phyloP scores from a whole-genome alignment of 768 basidiomycete species.

The Mycena olivaceomarginata region DNA sequence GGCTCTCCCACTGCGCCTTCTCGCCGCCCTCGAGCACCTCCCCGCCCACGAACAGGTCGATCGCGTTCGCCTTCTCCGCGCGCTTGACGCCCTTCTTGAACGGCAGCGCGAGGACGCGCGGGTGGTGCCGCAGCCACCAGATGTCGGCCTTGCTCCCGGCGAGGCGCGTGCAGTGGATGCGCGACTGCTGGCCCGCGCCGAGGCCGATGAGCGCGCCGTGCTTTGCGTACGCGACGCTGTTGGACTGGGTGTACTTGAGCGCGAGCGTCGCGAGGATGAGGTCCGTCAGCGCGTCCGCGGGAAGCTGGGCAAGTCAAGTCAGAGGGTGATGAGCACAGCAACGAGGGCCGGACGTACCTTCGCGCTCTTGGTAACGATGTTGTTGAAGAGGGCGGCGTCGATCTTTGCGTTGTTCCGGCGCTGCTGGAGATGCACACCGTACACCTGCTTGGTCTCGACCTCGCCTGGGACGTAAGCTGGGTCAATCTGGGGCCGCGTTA shows the following conservation, averaged over 20 bases:
- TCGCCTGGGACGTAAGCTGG: slow-evolving; percentile 86
- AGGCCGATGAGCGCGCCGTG: slow-evolving; percentile 96
- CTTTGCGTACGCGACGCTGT: slow-evolving; percentile 97
- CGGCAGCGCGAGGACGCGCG: slow-evolving; percentile 92
- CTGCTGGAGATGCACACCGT: slow-evolving; percentile 93
- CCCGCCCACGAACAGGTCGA: slow-evolving; percentile 95
- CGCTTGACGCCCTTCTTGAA: slow-evolving; percentile 99
- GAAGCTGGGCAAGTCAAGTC: slow-evolving; percentile 70
- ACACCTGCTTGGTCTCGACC: slow-evolving; percentile 96
- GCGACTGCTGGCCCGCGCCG: slow-evolving; percentile 98
- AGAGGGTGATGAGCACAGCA: neutral
- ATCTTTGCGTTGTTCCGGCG: slow-evolving; percentile 94
- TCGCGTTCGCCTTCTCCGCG: slow-evolving; percentile 98
- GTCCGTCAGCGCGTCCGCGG: slow-evolving; percentile 87
- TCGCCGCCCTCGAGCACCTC: slow-evolving; percentile 93
- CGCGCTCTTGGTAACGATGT: slow-evolving; percentile 93
- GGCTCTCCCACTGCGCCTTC: slow-evolving; percentile 91
- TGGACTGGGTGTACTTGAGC: slow-evolving; percentile 99
- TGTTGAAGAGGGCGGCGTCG: slow-evolving; percentile 85
- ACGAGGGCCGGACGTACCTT: slow-evolving; percentile 68
- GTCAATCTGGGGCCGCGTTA: slow-evolving; percentile 80
- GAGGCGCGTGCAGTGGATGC: slow-evolving; percentile 99
- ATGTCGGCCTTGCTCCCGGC: slow-evolving; percentile 99
- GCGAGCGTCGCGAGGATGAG: slow-evolving; percentile 97
- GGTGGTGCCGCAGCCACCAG: slow-evolving; percentile 99